Conservation (phyloP, 2,329 filamentous ascomycete genomes). For the Colletotrichum gloeosporioides region DNA sequence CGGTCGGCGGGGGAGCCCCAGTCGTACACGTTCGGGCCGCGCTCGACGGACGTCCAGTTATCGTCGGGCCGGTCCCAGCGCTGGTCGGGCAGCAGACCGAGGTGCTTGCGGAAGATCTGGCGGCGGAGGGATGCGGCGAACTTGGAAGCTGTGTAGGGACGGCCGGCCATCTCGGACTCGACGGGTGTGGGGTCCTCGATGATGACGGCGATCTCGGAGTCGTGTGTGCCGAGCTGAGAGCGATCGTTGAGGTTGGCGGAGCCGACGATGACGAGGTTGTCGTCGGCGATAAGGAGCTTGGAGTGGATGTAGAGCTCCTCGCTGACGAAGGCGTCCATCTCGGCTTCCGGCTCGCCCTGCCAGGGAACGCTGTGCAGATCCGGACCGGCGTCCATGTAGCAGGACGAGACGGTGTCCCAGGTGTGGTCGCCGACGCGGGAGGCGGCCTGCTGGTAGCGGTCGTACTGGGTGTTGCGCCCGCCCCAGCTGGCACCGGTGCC, state of each 20-base stretch:
- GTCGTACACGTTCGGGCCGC: slow-evolving; percentile 74
- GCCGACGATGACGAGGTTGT: slow-evolving; percentile 81
- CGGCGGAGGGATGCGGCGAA: slow-evolving; percentile 84
- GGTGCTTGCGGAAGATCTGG: slow-evolving; percentile 88
- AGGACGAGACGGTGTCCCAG: slow-evolving; percentile 79
- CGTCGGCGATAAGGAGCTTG: slow-evolving; percentile 82
- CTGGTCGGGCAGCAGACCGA: slow-evolving; percentile 82
- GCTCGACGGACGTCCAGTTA: slow-evolving; percentile 79
- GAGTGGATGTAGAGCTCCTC: slow-evolving; percentile 69
- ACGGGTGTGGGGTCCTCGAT: slow-evolving; percentile 79
- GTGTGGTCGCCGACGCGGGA: slow-evolving; percentile 57
- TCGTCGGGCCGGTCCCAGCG: slow-evolving; percentile 68
- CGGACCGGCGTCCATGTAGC: slow-evolving; percentile 82
- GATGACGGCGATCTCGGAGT: slow-evolving; percentile 88
- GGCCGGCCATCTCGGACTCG: slow-evolving; percentile 75
- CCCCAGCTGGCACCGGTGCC: slow-evolving; percentile 33
- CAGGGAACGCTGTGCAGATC: slow-evolving; percentile 68
- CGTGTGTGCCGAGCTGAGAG: slow-evolving; percentile 82
- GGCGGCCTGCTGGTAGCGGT: slow-evolving; percentile 76
- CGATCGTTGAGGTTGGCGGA: slow-evolving; percentile 65
- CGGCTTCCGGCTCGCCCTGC: slow-evolving; percentile 58
- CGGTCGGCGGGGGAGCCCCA: slow-evolving; percentile 71
- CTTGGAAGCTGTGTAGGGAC: slow-evolving; percentile 72
- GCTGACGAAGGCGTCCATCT: slow-evolving; percentile 66
- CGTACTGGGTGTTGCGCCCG: slow-evolving; percentile 55